phyloP scores from a whole-genome alignment of 2,329 filamentous ascomycete species.

The Diaporthe ampelina region DNA sequence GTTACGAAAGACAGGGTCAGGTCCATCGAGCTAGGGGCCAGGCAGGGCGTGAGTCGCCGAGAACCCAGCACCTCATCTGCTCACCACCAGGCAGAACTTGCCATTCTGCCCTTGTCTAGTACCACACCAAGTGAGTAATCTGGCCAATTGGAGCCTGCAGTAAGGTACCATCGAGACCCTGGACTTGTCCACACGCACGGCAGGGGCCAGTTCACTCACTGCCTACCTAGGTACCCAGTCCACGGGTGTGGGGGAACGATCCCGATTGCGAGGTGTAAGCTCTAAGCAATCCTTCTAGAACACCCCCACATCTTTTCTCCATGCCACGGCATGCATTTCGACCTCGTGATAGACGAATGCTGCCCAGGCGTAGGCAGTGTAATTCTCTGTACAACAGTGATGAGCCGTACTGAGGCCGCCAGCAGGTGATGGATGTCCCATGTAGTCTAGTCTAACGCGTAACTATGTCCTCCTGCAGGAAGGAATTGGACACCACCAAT shows the following conservation, averaged over 20 bases:
- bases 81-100: neutral
- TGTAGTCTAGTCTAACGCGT: neutral
- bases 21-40: neutral
- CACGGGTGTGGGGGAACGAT: constrained; percentile 14
- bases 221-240: neutral
- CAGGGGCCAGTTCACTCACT: neutral
- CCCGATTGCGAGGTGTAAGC: constrained; percentile 24
- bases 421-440: neutral
- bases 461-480: neutral
- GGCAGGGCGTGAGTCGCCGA: neutral
- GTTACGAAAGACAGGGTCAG: neutral
- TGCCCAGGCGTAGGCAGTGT: neutral
- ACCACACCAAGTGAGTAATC: neutral
- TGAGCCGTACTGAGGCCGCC: neutral
- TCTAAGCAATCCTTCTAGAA: constrained; percentile 16
- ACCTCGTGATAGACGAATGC: neutral
- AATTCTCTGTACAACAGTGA: neutral
- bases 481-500: no score
- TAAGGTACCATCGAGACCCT: neutral
- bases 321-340: neutral
- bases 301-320: neutral
- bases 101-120: neutral
- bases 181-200: neutral
- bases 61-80: neutral
- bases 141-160: neutral